Base-by-base conservation (phyloP, 176 grass and related monocot species). In the Paspalum vaginatum region DNA sequence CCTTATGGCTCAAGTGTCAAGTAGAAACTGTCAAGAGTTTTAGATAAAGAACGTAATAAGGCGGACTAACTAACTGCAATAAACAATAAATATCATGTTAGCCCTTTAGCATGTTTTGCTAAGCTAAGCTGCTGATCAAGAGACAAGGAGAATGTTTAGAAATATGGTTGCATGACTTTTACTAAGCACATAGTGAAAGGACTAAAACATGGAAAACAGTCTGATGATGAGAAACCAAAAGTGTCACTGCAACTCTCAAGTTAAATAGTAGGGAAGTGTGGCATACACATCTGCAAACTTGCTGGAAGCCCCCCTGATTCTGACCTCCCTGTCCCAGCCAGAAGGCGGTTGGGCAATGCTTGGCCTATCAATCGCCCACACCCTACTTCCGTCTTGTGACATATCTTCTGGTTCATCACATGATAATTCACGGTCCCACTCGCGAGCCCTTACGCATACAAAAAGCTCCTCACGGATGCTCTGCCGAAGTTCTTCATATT, bases 271-370 rank as follows among this genome's bases (percentile, higher is more conserved):
- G 70, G 41, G 27, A 61, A 75, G 26, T 70, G 84, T 76, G 58
- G 32, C 85, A 74, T 90, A 94, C 91, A 97, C 91, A 85, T 97
- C 95, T 50, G 91, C 95, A 70, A 97, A 97, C 48, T 79, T 93
- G 72, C 63, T 85, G 72, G 83, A 87, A 32, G 89, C 95, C 21
- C 87, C 89, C 15, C 95, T 85, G 74, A 97, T 85, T 87, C 92
- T 87, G 69, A 97, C 84, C 62, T 94, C 86, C 52, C 95, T 91
- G 55, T 97, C 72, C 95, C 91, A 97, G 18, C 89, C 95, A 82
- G 85, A 76, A 53, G 95, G 91, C 27, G 95, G 61, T 75, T 88
- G 85, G 1, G 77, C 82, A 75, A 97, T 94, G 66, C 80, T 89
- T 27, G 91, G 87, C 60, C 76, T 97, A 85, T 97, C 95, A 21